phyloP scores from a whole-genome alignment of 1,284 basidiomycete genomes.

The Earliella scabrosa region DNA sequence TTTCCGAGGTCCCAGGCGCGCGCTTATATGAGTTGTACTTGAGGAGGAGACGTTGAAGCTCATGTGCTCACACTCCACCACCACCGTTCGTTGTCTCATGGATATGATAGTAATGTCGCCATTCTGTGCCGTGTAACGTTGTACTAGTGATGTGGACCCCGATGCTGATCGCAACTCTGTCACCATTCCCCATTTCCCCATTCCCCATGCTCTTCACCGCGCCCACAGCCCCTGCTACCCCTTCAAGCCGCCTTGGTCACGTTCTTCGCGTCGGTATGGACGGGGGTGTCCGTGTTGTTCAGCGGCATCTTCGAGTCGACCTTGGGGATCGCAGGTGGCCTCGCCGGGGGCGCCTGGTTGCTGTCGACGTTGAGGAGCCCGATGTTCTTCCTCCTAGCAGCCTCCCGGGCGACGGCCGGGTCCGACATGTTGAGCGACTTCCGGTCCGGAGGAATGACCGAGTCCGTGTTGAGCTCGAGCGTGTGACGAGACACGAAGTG shows the following conservation, averaged over 20 bases:
- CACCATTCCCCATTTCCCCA: neutral
- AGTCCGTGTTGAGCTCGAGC: conserved; percentile 30
- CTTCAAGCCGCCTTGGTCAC: conserved; percentile 2
- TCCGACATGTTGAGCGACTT: conserved; percentile 20
- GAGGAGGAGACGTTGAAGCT: too few relatives aligned
- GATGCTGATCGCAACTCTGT: conserved; percentile 2
- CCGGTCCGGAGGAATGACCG: conserved; percentile 17
- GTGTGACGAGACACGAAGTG: conserved; percentile 15
- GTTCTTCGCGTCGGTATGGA: conserved; percentile 3
- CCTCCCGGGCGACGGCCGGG: conserved; percentile 12
- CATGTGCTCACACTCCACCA: too few relatives aligned
- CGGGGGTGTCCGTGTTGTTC: neutral
- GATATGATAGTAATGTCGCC: too few relatives aligned
- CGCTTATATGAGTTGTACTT: too few relatives aligned
- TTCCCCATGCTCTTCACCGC: neutral
- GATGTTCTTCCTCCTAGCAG: conserved; percentile 17
- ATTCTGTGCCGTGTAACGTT: too few relatives aligned
- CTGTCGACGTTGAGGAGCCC: conserved; percentile 36
- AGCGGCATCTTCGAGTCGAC: neutral
- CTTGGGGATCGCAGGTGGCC: neutral
- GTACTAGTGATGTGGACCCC: too few relatives aligned
- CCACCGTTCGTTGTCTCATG: too few relatives aligned
- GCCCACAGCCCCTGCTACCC: too few relatives aligned
- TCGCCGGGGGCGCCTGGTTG: conserved; percentile 22
- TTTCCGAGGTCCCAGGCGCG: too few relatives aligned